Evolutionary conservation across 257 asterid genomes (phyloP), one percentile per base, ranked within the genome.

Genomic region (Fraxinus americana): DNA sequence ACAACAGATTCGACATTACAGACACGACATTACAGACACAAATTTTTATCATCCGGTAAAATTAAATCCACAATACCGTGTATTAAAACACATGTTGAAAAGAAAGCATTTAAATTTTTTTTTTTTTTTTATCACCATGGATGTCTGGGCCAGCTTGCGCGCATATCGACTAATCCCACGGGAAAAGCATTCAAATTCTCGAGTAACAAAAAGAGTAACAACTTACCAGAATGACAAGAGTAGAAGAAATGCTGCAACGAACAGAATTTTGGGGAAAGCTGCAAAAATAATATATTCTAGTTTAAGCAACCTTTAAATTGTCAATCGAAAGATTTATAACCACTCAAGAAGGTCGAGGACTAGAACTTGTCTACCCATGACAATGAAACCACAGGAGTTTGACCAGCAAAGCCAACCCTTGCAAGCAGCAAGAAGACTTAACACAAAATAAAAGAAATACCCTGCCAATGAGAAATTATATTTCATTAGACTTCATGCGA

Each of bases 371-470:
- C 41, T 88, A 95, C 99, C 98, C 98, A 95, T 93, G 85, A 82
- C 80, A 74, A 90, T 69, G 87, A 95, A 95, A 79, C 99, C 99
- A 85, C 97, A 93, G 54, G 91, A 90, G 81, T 86, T 82, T 38
- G 92, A 90, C 98, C 98, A 95, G 87, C 91, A 90, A 84, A 72
- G 77, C 98, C 99, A 95, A 75, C 86, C 90, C 90, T 93, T 89
- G 77, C 98, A 93, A 76, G 97, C 97, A 74, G 99, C 98, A 83
- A 91, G 87, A 70, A 90, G 89, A 75, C 87, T 85, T 79, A 90
- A 85, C 77, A 89, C 78, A 82, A 92, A 93, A 80, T 91, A 91
- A 75, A 93, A 81, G 86, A 90, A 84, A 87, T 88, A 90, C 76
- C 99, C 99, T 95, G 98, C 85, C 81, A 84, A 48, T 77, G 57